Evolutionary conservation across 1,284 basidiomycete species (phyloP).

Genomic region (Agroathelia rolfsii): DNA sequence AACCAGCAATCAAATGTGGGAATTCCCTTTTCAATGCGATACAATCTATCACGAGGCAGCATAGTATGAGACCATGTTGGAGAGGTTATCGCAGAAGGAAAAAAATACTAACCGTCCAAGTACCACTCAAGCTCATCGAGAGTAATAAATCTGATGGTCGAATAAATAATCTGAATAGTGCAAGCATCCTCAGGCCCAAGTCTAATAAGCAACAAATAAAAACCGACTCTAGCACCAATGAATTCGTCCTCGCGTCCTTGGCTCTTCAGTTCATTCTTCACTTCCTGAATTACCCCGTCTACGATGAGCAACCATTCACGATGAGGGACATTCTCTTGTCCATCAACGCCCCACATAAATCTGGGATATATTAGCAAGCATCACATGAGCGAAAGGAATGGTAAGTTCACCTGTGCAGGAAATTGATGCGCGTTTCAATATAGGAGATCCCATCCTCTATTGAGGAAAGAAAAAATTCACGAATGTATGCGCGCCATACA

Average conservation of each 20-base stretch:
- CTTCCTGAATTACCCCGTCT: conserved; percentile 41
- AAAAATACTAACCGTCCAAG: no score
- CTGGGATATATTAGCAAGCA: conserved; percentile 12
- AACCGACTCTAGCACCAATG: conserved; percentile 47
- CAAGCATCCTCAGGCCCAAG: not conserved
- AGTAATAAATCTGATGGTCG: conserved; percentile 48
- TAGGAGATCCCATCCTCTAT: conserved; percentile 70
- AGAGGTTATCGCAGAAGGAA: no score
- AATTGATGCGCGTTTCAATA: conserved; percentile 62
- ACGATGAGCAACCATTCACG: conserved; percentile 52
- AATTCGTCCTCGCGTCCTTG: conserved; percentile 51
- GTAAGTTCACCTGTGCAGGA: conserved; percentile 40
- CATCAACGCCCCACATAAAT: conserved; percentile 45
- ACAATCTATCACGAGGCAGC: no score
- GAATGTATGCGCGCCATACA: conserved; percentile 47
- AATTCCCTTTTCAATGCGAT: conserved; percentile 65
- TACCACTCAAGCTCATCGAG: conserved; percentile 55
- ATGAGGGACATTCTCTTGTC: conserved; percentile 47
- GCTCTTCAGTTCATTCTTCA: conserved; percentile 40
- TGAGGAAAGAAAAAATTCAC: conserved; percentile 51
- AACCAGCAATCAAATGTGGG: conserved; percentile 66
- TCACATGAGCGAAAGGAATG: conserved; percentile 18
- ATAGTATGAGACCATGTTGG: no score
- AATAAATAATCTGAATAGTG: conserved; percentile 56
- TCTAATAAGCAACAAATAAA: not conserved